These are phyloP conservation scores for Podaxis carcinomalis DNA, from an alignment of 768 basidiomycete species.

Conservation along the genomic window DNA sequence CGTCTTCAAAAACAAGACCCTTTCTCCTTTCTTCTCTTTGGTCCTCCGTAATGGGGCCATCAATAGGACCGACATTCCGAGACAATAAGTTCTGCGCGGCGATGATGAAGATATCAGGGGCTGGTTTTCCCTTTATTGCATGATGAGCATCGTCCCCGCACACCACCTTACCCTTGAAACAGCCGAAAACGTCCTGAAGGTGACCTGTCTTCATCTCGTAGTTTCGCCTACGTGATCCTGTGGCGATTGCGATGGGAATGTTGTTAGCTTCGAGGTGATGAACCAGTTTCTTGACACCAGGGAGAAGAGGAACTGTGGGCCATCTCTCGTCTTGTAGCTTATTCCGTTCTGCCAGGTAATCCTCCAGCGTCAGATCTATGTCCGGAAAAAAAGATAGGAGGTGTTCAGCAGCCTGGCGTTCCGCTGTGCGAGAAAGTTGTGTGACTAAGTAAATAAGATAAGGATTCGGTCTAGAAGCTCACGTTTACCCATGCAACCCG, in stretches of 20 bases:
- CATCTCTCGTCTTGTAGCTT: slow-evolving; percentile 58
- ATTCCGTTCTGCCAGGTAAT: slow-evolving; percentile 55
- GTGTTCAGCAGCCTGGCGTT: slow-evolving; percentile 57
- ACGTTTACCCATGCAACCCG: slow-evolving; percentile 89
- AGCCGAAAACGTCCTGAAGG: slow-evolving; percentile 50
- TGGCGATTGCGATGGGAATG: slow-evolving; percentile 80
- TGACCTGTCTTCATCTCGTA: slow-evolving; percentile 66
- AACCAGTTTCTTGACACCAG: slow-evolving; percentile 68
- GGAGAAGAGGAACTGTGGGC: slow-evolving; percentile 69
- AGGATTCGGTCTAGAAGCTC: slow-evolving; percentile 11
- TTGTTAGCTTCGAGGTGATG: slow-evolving; percentile 60
- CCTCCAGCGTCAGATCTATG: slow-evolving; percentile 58
- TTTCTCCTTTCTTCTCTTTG: slow-evolving; percentile 46
- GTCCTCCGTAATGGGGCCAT: slow-evolving; percentile 25
- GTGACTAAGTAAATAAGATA: not conserved
- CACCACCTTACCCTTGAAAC: slow-evolving; percentile 61
- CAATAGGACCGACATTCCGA: slow-evolving; percentile 49
- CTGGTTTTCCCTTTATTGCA: slow-evolving; percentile 67
- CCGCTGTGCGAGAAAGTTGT: slow-evolving; percentile 38
- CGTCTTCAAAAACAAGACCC: slow-evolving; percentile 84
- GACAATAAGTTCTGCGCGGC: slow-evolving; percentile 62
- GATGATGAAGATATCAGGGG: slow-evolving; percentile 75
- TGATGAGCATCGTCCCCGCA: slow-evolving; percentile 65
- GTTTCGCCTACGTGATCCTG: slow-evolving; percentile 64
- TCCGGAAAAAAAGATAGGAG: slow-evolving; percentile 76